phyloP scores from a whole-genome alignment of 2,329 filamentous ascomycete genomes.

The Setomelanomma holmii region DNA sequence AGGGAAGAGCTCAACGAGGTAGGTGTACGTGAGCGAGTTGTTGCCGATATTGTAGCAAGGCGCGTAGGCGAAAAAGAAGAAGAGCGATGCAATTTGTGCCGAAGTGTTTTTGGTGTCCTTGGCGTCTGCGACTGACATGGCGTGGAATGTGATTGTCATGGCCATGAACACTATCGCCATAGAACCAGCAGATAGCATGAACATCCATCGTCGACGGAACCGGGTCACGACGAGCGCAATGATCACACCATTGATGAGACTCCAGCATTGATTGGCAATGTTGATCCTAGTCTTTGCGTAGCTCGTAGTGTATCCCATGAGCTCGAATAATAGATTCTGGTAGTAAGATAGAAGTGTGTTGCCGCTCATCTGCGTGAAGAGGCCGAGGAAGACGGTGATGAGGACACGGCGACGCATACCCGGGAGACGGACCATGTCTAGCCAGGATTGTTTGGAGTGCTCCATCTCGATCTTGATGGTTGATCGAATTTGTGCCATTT shows the following conservation, averaged over 20 bases:
- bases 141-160: constrained; percentile 61
- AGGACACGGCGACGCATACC: constrained; percentile 50
- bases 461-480: constrained; percentile 65
- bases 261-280: constrained; percentile 51
- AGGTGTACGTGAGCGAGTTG: constrained; percentile 70
- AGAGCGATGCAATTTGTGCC: constrained; percentile 53
- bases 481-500: constrained; percentile 66
- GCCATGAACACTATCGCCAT: constrained; percentile 63
- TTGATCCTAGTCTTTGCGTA: constrained; percentile 53
- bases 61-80: constrained; percentile 68
- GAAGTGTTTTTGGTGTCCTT: constrained; percentile 37
- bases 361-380: constrained; percentile 51
- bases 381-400: constrained; percentile 40
- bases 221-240: constrained; percentile 51
- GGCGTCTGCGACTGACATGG: constrained; percentile 30
- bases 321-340: constrained; percentile 44
- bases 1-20: constrained; percentile 66
- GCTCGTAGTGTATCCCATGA: constrained; percentile 49
- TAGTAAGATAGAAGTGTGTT: constrained; percentile 51
- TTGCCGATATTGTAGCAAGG: constrained; percentile 70
- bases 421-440: constrained; percentile 58
- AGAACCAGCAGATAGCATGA: constrained; percentile 57
- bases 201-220: constrained; percentile 54
- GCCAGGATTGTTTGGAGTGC: constrained; percentile 61
- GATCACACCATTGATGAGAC: constrained; percentile 47